phyloP scores from a whole-genome alignment of 306 rosid species.

The Quillaja saponaria region DNA sequence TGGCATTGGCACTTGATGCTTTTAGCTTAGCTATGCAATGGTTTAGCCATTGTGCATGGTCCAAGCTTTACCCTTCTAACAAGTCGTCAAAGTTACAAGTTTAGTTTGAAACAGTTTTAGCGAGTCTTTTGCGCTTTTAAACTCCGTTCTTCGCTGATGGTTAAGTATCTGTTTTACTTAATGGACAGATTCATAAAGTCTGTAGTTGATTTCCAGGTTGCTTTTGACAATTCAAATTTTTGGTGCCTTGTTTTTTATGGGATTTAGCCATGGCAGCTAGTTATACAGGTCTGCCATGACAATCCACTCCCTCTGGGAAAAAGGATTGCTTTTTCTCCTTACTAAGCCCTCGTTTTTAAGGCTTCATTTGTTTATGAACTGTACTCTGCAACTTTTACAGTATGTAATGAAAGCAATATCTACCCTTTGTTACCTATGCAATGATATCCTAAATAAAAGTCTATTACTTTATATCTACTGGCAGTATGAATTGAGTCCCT shows the following conservation, averaged over 20 bases:
- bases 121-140: slow-evolving; percentile 45
- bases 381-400: slow-evolving; percentile 36
- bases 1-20: slow-evolving; percentile 48
- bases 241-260: slow-evolving; percentile 59
- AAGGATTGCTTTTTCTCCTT: slow-evolving; percentile 53
- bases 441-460: too few relatives aligned
- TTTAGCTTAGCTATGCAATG: slow-evolving; percentile 49
- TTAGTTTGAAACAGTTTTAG: slow-evolving; percentile 49
- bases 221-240: slow-evolving; percentile 48
- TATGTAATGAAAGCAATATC: slow-evolving; percentile 32
- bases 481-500: too few relatives aligned
- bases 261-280: slow-evolving; percentile 77
- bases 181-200: slow-evolving; percentile 46
- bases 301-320: slow-evolving; percentile 36
- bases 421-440: too few relatives aligned
- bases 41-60: slow-evolving; percentile 44
- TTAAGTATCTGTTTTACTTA: slow-evolving; percentile 54
- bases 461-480: too few relatives aligned
- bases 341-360: slow-evolving; percentile 60
- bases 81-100: slow-evolving; percentile 28
- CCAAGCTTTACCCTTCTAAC: slow-evolving; percentile 17
- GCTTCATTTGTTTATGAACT: slow-evolving; percentile 51
- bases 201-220: slow-evolving; percentile 38
- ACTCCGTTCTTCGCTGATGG: slow-evolving; percentile 46
- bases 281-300: slow-evolving; percentile 68